These are phyloP conservation scores for Clonostachys sp. DNA, from an alignment of 2,329 filamentous ascomycete genomes.

Conservation along the genomic window DNA sequence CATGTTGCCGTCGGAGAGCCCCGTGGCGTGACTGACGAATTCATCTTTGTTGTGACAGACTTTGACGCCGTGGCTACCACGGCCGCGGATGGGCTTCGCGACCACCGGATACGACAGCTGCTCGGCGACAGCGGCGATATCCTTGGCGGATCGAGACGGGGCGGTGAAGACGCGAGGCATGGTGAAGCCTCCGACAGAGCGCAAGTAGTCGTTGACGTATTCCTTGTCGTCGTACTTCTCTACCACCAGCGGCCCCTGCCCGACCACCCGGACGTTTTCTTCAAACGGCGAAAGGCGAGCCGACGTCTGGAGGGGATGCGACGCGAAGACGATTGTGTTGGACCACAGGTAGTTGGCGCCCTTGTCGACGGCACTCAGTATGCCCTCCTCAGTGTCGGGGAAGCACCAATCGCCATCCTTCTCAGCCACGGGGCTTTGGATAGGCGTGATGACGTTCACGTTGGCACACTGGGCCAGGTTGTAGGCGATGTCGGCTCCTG, in stretches of 20 bases:
- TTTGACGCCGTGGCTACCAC: slow-evolving; percentile 44
- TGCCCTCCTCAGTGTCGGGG: neutral
- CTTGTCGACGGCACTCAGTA: slow-evolving; percentile 17
- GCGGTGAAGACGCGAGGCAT: slow-evolving; percentile 30
- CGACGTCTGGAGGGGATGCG: slow-evolving; percentile 40
- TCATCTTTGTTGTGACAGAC: slow-evolving; percentile 27
- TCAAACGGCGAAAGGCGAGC: slow-evolving; percentile 17
- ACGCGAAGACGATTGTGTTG: slow-evolving; percentile 41
- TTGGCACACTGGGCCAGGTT: neutral
- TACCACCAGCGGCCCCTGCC: slow-evolving; percentile 39
- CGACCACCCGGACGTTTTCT: slow-evolving; percentile 28
- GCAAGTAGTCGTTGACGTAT: slow-evolving; percentile 36
- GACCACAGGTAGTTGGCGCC: slow-evolving; percentile 43
- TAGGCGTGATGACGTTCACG: neutral
- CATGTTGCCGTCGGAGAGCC: slow-evolving; percentile 7
- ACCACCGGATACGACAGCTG: slow-evolving; percentile 28
- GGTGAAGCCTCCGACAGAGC: slow-evolving; percentile 25
- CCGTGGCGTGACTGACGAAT: slow-evolving; percentile 24
- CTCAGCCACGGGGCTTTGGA: neutral
- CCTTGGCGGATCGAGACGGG: neutral
- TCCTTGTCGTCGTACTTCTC: slow-evolving; percentile 46
- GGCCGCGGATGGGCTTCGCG: slow-evolving; percentile 40
- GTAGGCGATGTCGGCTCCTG: neutral
- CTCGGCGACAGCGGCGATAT: neutral
- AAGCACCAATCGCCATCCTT: neutral